Conservation (phyloP, 2,329 filamentous ascomycete genomes). For the Camptophora hylomeconis region DNA sequence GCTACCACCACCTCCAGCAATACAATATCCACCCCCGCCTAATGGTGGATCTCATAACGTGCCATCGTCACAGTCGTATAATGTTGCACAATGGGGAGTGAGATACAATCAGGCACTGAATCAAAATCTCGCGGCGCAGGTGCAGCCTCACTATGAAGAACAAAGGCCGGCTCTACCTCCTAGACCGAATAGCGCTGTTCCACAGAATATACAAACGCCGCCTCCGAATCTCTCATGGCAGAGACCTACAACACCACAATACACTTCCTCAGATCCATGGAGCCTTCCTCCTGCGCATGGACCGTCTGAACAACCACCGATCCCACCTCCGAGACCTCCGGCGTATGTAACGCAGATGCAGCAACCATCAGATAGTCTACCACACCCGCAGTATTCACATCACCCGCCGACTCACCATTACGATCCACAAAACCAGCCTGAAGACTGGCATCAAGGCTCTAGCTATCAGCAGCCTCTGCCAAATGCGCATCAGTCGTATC, state of each 20-base stretch:
- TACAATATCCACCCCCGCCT: slow-evolving; percentile 2
- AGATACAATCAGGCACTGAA: slow-evolving; percentile 20
- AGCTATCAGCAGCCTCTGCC: slow-evolving; percentile 8
- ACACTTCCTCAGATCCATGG: slow-evolving; percentile 6
- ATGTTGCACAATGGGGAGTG: slow-evolving; percentile 31
- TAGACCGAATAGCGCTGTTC: slow-evolving; percentile 13
- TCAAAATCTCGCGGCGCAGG: slow-evolving; percentile 3
- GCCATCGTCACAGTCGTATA: slow-evolving; percentile 11
- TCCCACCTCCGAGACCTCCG: slow-evolving; percentile 29
- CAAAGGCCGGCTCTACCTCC: slow-evolving; percentile 16
- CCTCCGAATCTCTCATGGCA: no score
- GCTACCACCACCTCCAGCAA: slow-evolving; percentile 9
- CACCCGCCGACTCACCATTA: slow-evolving; percentile 21
- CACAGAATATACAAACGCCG: no score
- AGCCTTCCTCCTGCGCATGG: slow-evolving; percentile 15
- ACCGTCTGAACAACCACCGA: slow-evolving; percentile 23
- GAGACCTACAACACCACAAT: slow-evolving; percentile 5
- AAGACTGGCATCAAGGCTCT: slow-evolving; percentile 6
- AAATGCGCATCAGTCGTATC: slow-evolving; percentile 7
- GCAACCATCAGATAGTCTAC: slow-evolving; percentile 17
- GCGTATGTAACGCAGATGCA: slow-evolving; percentile 23
- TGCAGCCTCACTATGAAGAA: slow-evolving; percentile 1
- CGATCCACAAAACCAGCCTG: slow-evolving; percentile 17
- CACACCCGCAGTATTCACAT: slow-evolving; percentile 22
- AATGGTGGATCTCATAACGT: no score